phyloP scores from a whole-genome alignment of 345 rosid species.

The Anastatica hierochuntica region DNA sequence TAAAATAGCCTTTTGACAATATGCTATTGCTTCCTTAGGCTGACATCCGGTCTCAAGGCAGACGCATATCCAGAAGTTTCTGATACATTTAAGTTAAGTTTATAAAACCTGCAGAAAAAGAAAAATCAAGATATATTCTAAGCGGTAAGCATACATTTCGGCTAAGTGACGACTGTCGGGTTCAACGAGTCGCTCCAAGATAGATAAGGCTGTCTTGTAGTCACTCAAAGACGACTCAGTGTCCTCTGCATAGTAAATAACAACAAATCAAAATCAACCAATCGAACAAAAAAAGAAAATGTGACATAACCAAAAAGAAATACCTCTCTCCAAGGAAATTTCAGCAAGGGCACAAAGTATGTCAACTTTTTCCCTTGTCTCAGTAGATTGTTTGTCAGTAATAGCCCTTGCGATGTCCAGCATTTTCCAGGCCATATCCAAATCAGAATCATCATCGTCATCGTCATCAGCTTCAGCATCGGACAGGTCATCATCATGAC shows the following conservation, averaged over 20 bases:
- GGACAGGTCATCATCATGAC: constrained; percentile 47
- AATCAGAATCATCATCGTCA: constrained; percentile 88
- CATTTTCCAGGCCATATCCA: constrained; percentile 96
- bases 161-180: constrained; percentile 78
- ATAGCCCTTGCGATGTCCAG: constrained; percentile 87
- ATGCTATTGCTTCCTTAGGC: constrained; percentile 69
- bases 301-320: constrained; percentile 5
- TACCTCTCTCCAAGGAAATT: constrained; percentile 88
- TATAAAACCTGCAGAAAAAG: neutral
- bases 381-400: constrained; percentile 51
- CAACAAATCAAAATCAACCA: constrained; percentile 1
- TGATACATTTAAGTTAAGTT: constrained; percentile 43
- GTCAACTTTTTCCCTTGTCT: constrained; percentile 77
- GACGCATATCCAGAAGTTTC: constrained; percentile 81
- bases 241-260: constrained; percentile 52
- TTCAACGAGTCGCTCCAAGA: constrained; percentile 69
- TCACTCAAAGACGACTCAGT: constrained; percentile 82
- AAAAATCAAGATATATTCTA: neutral
- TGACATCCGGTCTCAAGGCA: constrained; percentile 78
- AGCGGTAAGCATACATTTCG: constrained; percentile 71
- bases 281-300: neutral
- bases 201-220: constrained; percentile 63
- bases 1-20: constrained; percentile 68
- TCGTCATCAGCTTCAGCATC: constrained; percentile 42
- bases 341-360: constrained; percentile 73